Conservation (phyloP, 2,329 filamentous ascomycete genomes). For the Thermomyces lanuginosus region DNA sequence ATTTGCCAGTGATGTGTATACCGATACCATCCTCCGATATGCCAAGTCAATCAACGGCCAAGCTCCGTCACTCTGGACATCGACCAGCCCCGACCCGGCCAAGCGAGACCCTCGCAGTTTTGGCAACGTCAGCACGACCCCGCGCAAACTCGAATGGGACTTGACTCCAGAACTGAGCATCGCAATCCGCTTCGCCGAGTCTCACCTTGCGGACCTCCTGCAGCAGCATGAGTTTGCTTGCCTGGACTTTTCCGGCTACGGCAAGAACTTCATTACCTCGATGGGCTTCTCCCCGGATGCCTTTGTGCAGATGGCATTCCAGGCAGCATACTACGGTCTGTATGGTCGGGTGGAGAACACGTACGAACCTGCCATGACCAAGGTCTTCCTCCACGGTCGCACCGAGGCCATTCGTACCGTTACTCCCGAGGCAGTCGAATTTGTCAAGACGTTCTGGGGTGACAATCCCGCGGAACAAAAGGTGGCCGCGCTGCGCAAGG, state of each 20-base stretch:
- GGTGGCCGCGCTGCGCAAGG: constrained; percentile 67
- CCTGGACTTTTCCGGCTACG: constrained; percentile 74
- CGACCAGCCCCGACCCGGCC: constrained; percentile 74
- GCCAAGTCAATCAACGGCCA: constrained; percentile 89
- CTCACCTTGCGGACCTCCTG: constrained; percentile 80
- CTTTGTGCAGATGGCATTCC: constrained; percentile 98
- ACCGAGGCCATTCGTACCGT: constrained; percentile 88
- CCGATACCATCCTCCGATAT: constrained; percentile 91
- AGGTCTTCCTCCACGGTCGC: constrained; percentile 77
- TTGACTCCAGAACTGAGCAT: constrained; percentile 85
- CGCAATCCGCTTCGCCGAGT: constrained; percentile 88
- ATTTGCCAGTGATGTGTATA: constrained; percentile 92
- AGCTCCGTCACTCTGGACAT: constrained; percentile 81
- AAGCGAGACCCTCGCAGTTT: constrained; percentile 86
- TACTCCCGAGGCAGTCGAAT: constrained; percentile 66
- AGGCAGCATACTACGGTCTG: constrained; percentile 91
- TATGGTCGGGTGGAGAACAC: constrained; percentile 89
- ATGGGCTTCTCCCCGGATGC: constrained; percentile 96
- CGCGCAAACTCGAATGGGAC: constrained; percentile 94
- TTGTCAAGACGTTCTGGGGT: constrained; percentile 87
- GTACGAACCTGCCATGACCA: constrained; percentile 98
- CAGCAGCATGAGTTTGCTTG: constrained; percentile 93
- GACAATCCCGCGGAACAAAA: constrained; percentile 72
- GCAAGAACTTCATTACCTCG: constrained; percentile 93
- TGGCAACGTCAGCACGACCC: constrained; percentile 81